A percentile compares a stretch with the other conserved stretches of the same genome.
Conservation (phyloP, 2,329 filamentous ascomycete genomes). For the Trichoderma polysporum region DNA sequence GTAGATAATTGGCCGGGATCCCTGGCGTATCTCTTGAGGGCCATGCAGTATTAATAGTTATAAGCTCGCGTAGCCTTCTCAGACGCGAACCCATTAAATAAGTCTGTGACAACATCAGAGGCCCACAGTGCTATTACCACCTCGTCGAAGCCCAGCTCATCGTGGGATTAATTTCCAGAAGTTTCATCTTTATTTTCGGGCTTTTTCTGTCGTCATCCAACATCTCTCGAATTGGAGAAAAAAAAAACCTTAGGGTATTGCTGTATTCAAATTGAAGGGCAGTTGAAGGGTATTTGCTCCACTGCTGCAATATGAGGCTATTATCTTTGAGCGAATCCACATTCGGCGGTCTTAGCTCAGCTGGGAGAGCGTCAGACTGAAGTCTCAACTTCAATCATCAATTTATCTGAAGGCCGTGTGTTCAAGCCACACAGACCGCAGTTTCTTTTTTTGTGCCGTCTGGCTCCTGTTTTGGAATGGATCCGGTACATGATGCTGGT, state of each 20-base stretch:
- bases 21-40: neutral
- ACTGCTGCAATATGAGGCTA: neutral
- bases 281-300: neutral
- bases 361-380: slow-evolving; percentile 34
- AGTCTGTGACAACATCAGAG: neutral
- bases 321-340: neutral
- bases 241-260: too few species aligned
- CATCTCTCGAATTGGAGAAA: neutral
- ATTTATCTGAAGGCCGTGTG: slow-evolving; percentile 34
- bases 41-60: neutral
- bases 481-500: neutral
- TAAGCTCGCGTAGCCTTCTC: neutral
- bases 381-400: slow-evolving; percentile 29
- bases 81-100: neutral
- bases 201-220: neutral
- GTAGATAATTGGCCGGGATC: neutral
- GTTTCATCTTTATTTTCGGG: neutral
- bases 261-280: neutral
- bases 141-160: neutral
- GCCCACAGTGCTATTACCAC: neutral
- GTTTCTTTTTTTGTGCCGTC: slow-evolving; percentile 11
- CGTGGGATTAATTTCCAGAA: neutral
- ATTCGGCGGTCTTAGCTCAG: slow-evolving; percentile 31
- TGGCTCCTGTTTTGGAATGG: neutral
- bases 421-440: slow-evolving; percentile 34